Percentiles rank a stretch among this genome's conserved stretches.
phyloP scores from a whole-genome alignment of 2,329 filamentous ascomycete genomes.

The Penicillium sp. region DNA sequence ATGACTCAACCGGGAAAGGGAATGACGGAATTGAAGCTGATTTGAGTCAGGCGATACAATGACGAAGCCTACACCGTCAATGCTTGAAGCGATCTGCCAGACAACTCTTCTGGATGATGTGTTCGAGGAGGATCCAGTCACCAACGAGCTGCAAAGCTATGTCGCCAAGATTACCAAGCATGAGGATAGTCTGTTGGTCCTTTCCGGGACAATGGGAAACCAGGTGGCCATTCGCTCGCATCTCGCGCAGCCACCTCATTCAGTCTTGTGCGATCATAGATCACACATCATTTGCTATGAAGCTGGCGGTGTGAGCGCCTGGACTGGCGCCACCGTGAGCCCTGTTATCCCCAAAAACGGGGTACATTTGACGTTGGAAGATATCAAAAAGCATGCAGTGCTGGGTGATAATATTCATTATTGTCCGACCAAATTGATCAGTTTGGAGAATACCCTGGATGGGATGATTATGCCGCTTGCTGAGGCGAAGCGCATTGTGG shows the following conservation, averaged over 20 bases:
- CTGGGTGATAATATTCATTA: conserved; percentile 68
- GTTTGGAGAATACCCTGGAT: conserved; percentile 80
- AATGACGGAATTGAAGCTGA: background rate
- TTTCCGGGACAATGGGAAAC: conserved; percentile 94
- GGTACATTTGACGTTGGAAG: conserved; percentile 71
- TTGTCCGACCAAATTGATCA: conserved; percentile 78
- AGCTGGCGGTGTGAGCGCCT: conserved; percentile 65
- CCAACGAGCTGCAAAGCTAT: conserved; percentile 70
- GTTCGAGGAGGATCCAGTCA: conserved; percentile 75
- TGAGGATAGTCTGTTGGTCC: conserved; percentile 73
- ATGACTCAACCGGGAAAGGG: conserved; percentile 5
- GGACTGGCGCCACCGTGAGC: conserved; percentile 70
- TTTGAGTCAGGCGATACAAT: conserved; percentile 60
- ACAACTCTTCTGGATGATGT: conserved; percentile 82
- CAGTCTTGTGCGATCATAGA: conserved; percentile 74
- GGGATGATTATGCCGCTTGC: conserved; percentile 75
- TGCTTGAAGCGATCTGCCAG: conserved; percentile 75
- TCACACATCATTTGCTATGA: conserved; percentile 71
- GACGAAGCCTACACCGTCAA: conserved; percentile 74
- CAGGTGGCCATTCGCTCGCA: conserved; percentile 79
- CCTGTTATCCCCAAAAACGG: conserved; percentile 69
- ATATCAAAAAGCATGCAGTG: conserved; percentile 66
- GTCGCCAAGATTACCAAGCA: conserved; percentile 73
- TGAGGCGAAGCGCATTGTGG: conserved; percentile 68
- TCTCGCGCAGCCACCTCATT: conserved; percentile 75